phyloP scores from a whole-genome alignment of 257 asterid species.

The Cordia subcordata region DNA sequence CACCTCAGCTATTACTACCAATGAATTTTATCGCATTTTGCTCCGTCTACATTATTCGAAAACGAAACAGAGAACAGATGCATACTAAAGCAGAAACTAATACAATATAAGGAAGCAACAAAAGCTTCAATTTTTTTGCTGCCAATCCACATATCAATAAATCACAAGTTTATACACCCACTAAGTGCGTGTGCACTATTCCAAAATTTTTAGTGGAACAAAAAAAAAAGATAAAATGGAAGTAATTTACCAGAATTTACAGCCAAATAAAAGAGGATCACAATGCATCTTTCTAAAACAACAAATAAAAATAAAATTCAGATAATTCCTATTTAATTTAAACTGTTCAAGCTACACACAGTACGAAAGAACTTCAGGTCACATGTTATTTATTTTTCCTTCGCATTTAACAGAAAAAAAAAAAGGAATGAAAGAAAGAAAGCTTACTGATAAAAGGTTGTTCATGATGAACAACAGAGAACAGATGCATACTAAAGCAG shows the following conservation, averaged over 20 bases:
- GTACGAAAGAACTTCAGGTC: not conserved
- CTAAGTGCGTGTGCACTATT: too few relatives aligned
- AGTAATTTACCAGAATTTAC: too few relatives aligned
- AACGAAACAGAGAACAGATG: not conserved
- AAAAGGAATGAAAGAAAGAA: not conserved
- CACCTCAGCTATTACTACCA: not conserved
- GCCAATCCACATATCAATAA: not conserved
- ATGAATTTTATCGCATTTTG: not conserved
- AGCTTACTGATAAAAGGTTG: slow-evolving; percentile 52
- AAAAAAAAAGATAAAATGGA: too few relatives aligned
- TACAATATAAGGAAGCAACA: not conserved
- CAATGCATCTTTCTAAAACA: too few relatives aligned
- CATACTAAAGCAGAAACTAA: not conserved
- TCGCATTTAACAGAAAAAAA: not conserved
- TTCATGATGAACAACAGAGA: slow-evolving; percentile 39
- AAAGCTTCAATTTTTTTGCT: not conserved
- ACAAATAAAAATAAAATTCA: too few relatives aligned
- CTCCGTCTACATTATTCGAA: not conserved
- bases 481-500: not conserved
- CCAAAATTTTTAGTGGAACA: too few relatives aligned
- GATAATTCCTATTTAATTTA: too few relatives aligned
- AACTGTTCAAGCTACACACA: too few relatives aligned
- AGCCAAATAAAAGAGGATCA: too few relatives aligned
- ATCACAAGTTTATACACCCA: not conserved
- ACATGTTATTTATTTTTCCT: too few relatives aligned